These are phyloP conservation scores for Thielaviopsis populi DNA, from an alignment of 2,329 filamentous ascomycete genomes.

Conservation along the genomic window DNA sequence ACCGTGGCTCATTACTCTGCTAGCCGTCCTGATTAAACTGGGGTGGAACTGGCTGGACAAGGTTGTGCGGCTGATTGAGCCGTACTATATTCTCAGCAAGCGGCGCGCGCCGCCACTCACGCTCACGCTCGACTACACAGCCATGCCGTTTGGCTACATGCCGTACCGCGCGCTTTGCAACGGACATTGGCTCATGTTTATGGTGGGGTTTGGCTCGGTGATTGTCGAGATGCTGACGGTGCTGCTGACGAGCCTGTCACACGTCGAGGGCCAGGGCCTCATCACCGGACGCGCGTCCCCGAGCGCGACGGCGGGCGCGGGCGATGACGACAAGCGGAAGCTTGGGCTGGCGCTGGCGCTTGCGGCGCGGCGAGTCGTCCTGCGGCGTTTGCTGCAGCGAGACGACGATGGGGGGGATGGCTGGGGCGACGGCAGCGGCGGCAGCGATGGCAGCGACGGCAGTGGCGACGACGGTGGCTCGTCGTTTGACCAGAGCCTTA, in stretches of 20 bases:
- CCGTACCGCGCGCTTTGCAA: slow-evolving; percentile 48
- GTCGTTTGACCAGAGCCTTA: slow-evolving; percentile 23
- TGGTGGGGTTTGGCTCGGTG: slow-evolving; percentile 55
- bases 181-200: slow-evolving; percentile 47
- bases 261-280: slow-evolving; percentile 42
- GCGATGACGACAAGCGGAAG: too few species aligned
- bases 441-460: too few species aligned
- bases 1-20: slow-evolving; percentile 49
- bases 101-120: slow-evolving; percentile 50
- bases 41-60: slow-evolving; percentile 55
- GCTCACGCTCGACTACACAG: slow-evolving; percentile 58
- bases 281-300: slow-evolving; percentile 29
- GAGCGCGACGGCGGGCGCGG: neutral
- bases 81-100: slow-evolving; percentile 53
- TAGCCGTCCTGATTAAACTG: slow-evolving; percentile 53
- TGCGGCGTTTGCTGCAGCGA: too few species aligned
- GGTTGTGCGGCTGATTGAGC: slow-evolving; percentile 57
- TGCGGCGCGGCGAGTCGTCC: neutral
- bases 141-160: slow-evolving; percentile 52
- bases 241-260: slow-evolving; percentile 48
- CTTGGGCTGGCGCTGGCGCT: slow-evolving; percentile 2
- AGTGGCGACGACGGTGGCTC: neutral
- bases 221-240: slow-evolving; percentile 61
- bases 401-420: neutral
- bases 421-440: too few species aligned